phyloP scores from a whole-genome alignment of 2,329 filamentous ascomycete species.

The Penicillium verrucosum region DNA sequence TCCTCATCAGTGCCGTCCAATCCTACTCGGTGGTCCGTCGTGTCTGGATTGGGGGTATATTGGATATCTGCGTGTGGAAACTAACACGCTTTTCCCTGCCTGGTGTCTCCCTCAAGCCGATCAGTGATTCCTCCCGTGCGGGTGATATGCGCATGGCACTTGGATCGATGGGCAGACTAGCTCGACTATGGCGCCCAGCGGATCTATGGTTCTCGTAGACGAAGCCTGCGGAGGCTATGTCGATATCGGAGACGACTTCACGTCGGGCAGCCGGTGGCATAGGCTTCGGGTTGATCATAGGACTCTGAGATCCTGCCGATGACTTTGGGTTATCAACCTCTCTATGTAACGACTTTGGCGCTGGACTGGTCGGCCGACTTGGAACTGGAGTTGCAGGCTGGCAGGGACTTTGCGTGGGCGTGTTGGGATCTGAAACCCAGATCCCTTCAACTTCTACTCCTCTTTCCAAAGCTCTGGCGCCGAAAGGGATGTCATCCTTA shows the following conservation, averaged over 20 bases:
- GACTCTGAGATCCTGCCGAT: neutral
- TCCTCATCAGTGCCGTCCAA: conserved; percentile 1
- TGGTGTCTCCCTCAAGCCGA: neutral
- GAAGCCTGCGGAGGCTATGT: conserved; percentile 8
- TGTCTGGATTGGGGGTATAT: conserved; percentile 6
- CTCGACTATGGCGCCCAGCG: conserved; percentile 3
- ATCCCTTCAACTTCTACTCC: conserved; percentile 84
- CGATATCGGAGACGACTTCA: neutral
- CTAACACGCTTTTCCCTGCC: conserved; percentile 14
- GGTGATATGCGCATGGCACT: conserved; percentile 3
- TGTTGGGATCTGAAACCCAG: conserved; percentile 61
- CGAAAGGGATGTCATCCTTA: conserved; percentile 71
- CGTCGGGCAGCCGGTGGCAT: conserved; percentile 3
- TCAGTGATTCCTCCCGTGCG: neutral
- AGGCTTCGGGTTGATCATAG: neutral
- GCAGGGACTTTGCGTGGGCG: conserved; percentile 27
- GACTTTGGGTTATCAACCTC: neutral
- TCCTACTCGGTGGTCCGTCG: neutral
- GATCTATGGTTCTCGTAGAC: conserved; percentile 5
- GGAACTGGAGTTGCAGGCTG: conserved; percentile 22
- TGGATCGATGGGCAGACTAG: neutral
- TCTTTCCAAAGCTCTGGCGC: conserved; percentile 77
- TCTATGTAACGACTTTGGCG: neutral
- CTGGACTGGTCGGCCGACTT: conserved; percentile 16
- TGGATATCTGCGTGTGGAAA: conserved; percentile 15